phyloP scores from a whole-genome alignment of 345 rosid genomes.

The Populus tremula region DNA sequence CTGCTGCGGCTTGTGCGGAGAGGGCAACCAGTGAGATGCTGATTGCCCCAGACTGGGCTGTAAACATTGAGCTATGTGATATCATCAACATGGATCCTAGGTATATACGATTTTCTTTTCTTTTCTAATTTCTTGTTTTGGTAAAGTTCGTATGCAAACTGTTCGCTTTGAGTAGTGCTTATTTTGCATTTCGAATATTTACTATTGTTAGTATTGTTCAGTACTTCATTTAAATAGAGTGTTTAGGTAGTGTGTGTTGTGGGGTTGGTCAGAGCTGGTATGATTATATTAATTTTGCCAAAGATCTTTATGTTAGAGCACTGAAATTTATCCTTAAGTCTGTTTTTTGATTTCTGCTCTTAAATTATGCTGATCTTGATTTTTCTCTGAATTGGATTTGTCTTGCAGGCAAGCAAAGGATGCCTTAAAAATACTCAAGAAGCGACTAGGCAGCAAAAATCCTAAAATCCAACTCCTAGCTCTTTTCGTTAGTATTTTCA shows the following conservation, averaged over 20 bases:
- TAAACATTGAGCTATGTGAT: slow-evolving; percentile 91
- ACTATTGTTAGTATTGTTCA: neutral
- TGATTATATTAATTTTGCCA: neutral
- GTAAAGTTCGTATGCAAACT: neutral
- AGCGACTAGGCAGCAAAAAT: slow-evolving; percentile 78
- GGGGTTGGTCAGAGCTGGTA: neutral
- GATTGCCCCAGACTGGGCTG: slow-evolving; percentile 95
- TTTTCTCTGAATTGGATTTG: slow-evolving; percentile 11
- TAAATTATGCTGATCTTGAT: neutral
- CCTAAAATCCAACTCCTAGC: slow-evolving; percentile 88
- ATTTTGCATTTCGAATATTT: neutral
- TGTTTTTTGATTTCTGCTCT: neutral
- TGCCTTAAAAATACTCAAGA: slow-evolving; percentile 84
- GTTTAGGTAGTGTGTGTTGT: neutral
- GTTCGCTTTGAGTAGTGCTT: neutral
- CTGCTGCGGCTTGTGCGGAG: slow-evolving; percentile 83
- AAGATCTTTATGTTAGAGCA: neutral
- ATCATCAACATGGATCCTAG: slow-evolving; percentile 83
- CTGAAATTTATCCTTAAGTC: neutral
- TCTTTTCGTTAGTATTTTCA: slow-evolving; percentile 63
- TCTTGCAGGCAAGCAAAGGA: slow-evolving; percentile 81
- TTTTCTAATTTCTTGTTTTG: neutral
- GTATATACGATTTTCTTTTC: slow-evolving; percentile 47
- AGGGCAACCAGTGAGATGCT: slow-evolving; percentile 90
- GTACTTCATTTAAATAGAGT: neutral